Conservation (phyloP, 2,329 filamentous ascomycete species). For the Aspergillus ibericus region DNA sequence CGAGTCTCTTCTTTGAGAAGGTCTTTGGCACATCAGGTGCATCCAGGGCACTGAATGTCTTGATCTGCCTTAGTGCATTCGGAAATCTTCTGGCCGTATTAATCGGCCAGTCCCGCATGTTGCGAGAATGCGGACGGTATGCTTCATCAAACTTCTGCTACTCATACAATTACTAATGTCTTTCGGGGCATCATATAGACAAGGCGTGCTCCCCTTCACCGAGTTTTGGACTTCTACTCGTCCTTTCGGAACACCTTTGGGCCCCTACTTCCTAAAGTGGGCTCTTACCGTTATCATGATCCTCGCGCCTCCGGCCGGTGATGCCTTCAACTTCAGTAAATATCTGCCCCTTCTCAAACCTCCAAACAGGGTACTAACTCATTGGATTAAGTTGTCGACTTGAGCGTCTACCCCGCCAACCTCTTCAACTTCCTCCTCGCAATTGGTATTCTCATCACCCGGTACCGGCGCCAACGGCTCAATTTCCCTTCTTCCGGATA, state of each 20-base stretch:
- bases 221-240: constrained; percentile 63
- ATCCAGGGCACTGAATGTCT: constrained; percentile 56
- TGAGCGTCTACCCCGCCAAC: constrained; percentile 59
- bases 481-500: constrained; percentile 55
- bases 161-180: neutral
- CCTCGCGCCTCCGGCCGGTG: constrained; percentile 59
- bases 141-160: neutral
- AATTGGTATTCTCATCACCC: constrained; percentile 59
- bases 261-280: constrained; percentile 61
- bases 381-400: constrained; percentile 52
- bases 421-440: constrained; percentile 61
- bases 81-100: constrained; percentile 60
- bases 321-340: constrained; percentile 64
- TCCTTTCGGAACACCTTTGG: constrained; percentile 64
- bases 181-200: constrained; percentile 35
- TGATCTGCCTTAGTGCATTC: constrained; percentile 59
- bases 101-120: constrained; percentile 56
- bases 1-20: constrained; percentile 59
- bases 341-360: neutral
- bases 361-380: neutral
- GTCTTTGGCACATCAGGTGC: constrained; percentile 56
- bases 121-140: constrained; percentile 60
- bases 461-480: constrained; percentile 54
- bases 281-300: constrained; percentile 60
- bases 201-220: constrained; percentile 62